Base-by-base conservation (phyloP, 2,329 filamentous ascomycete species). In the Arthrobotrys iridis region DNA sequence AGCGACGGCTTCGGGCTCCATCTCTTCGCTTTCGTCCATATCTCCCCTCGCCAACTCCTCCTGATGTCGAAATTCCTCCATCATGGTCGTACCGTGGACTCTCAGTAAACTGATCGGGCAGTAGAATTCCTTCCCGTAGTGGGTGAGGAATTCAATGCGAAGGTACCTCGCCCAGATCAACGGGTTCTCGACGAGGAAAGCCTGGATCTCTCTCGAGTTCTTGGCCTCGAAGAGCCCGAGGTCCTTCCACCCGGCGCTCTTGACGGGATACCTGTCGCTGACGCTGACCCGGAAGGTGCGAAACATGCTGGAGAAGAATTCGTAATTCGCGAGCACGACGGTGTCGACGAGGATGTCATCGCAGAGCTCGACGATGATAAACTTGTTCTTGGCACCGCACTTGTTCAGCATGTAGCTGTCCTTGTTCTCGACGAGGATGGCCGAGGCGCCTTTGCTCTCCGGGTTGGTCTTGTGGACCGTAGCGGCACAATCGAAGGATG, bases 221-320 rank as follows among this genome's bases (percentile, higher is more conserved):
- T 92, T 88, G 1, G 94, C 95, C 81, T 97, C 92, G 78, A 95
- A 98, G 0, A 89, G 90, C 4, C 93, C 95, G 48, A 98, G 82
- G 45, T 93, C 89, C 78, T 90, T 93, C 95, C 95, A 99, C 79
- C 95, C 92, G 57, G 97, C 93, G 66, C 88, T 83, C 82, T 97
- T 98, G 63, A 95, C 91, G 0, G 95, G 95, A 82, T 97, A 98
- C 67, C 93, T 89, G 83, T 98, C 95, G 70, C 93, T 96, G 52
- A 97, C 94, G 81, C 92, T 96, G 78, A 98, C 89, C 59, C 91
- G 88, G 82, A 99, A 97, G 52, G 90, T 91, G 62, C 93, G 90
- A 79, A 98, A 91, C 87, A 96, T 97, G 81, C 93, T 97, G 65
- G 93, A 97, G 85, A 99, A 99, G 84, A 99, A 99, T 82, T 99